Base-by-base conservation (phyloP, 1,284 basidiomycete genomes). In the Schizophyllum commune region DNA sequence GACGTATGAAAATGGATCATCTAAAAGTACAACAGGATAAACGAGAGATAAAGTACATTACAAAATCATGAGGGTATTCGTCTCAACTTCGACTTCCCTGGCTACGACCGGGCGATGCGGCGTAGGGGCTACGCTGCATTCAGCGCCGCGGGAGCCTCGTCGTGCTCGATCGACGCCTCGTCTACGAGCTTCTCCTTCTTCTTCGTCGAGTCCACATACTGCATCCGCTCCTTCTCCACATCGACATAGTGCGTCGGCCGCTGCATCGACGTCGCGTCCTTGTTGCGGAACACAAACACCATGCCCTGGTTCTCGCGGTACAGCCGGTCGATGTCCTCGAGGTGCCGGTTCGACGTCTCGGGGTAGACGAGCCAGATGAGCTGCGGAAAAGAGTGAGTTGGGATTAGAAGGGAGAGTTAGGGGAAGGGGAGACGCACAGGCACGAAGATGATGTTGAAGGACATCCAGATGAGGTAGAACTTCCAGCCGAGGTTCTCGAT, bases 241-340 rank as follows among this genome's bases (percentile, higher is more conserved):
- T 75, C 75, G 51, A 75, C 70, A 57, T 76, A 79, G 32, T 73
- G 69, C 63, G 76, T 73, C 1, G 78, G 78, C 21, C 78, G 65
- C 61, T 73, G 68, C 15, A 77, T 71, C 63, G 76, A 72, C 5
- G 71, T 75, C 5, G 74, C 77, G 57, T 79, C 78, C 64, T 74
- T 72, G 60, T 76, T 76, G 55, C 67, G 65, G 63, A 71, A 72
- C 4, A 80, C 77, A 19, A 75, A 69, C 8, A 78, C 65, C 73
- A 77, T 74, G 6, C 68, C 70, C 56, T 67, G 71, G 62, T 77
- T 74, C 60, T 79, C 78, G 19, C 74, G 72, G 63, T 80, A 80
- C 13, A 80, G 67, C 52, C 66, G 72, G 66, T 80, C 78, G n/a
- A 80, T 77, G 62, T 80, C 78, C 64, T 80, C 78, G 15, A 79